phyloP scores from a whole-genome alignment of 495 filamentous ascomycete genomes.

The Tuber umbilicatum region DNA sequence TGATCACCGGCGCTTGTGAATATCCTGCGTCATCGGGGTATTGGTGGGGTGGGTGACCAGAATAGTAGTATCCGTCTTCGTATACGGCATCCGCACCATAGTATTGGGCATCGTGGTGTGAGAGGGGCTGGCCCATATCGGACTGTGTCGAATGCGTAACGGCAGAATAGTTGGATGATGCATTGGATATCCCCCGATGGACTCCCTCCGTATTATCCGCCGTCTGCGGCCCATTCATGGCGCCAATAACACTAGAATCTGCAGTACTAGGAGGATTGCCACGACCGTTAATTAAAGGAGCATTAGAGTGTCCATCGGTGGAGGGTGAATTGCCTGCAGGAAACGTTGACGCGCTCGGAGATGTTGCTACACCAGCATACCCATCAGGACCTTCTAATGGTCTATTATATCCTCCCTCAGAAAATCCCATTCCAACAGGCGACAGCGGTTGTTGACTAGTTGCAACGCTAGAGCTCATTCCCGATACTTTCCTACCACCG shows the following conservation, averaged over 20 bases:
- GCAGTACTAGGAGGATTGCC: constrained; percentile 53
- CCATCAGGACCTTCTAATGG: constrained; percentile 50
- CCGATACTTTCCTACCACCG: constrained; percentile 69
- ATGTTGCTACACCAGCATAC: constrained; percentile 52
- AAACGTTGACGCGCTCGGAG: constrained; percentile 61
- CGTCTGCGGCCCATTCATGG: constrained; percentile 63
- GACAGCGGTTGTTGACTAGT: constrained; percentile 46
- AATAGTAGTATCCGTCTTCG: constrained; percentile 48
- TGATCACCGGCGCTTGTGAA: constrained; percentile 62
- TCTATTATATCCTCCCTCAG: constrained; percentile 51
- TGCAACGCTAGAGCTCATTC: constrained; percentile 73
- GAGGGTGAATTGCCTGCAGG: constrained; percentile 48
- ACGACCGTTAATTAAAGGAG: constrained; percentile 53
- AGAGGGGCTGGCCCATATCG: constrained; percentile 55
- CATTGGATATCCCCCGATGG: constrained; percentile 87
- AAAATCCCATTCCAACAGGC: constrained; percentile 61
- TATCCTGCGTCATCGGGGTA: constrained; percentile 48
- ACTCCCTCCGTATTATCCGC: constrained; percentile 63
- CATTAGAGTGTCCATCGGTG: constrained; percentile 59
- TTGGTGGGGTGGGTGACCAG: constrained; percentile 45
- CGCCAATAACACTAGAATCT: constrained; percentile 67
- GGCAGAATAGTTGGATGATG: constrained; percentile 89
- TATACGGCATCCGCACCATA: constrained; percentile 46
- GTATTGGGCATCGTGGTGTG: constrained; percentile 37
- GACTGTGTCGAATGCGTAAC: constrained; percentile 77